Conservation (phyloP, 2,329 filamentous ascomycete genomes). For the Macrophomina pseudophaseolina region DNA sequence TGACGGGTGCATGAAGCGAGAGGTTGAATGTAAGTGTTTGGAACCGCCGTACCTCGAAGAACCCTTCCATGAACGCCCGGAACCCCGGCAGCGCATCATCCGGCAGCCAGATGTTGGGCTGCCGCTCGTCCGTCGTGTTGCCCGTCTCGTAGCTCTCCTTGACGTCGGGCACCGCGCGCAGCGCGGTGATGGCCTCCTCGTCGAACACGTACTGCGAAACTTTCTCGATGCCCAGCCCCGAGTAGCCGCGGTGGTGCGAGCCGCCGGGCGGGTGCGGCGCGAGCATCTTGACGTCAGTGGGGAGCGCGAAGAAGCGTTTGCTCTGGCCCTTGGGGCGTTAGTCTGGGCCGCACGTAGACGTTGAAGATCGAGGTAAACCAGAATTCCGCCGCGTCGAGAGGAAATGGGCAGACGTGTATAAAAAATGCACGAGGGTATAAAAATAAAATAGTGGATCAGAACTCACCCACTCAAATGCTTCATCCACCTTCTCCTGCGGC, state of each 20-base stretch:
- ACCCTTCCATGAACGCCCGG: conserved; percentile 35
- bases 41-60: conserved; percentile 33
- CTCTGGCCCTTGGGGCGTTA: conserved; percentile 29
- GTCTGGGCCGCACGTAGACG: no score
- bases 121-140: conserved; percentile 35
- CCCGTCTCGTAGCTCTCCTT: conserved; percentile 44
- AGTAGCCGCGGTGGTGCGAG: conserved; percentile 48
- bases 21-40: conserved; percentile 24
- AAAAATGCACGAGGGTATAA: background rate
- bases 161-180: conserved; percentile 37
- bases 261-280: conserved; percentile 48
- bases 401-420: no score
- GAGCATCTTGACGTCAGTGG: conserved; percentile 41
- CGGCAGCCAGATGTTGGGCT: conserved; percentile 50
- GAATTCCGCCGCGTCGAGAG: no score
- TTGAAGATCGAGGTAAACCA: no score
- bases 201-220: conserved; percentile 40
- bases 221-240: conserved; percentile 44
- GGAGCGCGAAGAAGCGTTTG: conserved; percentile 46
- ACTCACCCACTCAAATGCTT: conserved; percentile 39
- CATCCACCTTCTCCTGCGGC: conserved; percentile 35
- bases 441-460: background rate
- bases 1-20: background rate
- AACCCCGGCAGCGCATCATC: conserved; percentile 48
- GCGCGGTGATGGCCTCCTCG: conserved; percentile 30